Evolutionary conservation across 1,284 basidiomycete genomes (phyloP).

Genomic region (Puccinia coronata): DNA sequence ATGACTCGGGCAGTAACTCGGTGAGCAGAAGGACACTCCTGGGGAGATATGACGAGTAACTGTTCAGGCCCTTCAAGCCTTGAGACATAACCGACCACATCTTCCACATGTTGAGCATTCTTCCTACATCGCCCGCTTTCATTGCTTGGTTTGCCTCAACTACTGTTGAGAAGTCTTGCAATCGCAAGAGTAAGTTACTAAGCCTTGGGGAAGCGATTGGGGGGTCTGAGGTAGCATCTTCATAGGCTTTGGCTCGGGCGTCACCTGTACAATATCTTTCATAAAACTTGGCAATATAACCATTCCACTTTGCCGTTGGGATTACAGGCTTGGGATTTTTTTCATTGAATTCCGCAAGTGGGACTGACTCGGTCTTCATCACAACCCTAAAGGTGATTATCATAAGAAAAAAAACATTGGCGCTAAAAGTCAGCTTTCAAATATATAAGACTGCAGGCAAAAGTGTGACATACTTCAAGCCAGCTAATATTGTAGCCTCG

Average conservation of each 20-base stretch:
- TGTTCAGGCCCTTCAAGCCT: not conserved
- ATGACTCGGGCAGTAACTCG: not conserved
- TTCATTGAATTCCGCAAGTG: not conserved
- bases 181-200: not conserved
- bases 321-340: not conserved
- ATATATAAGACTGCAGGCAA: not conserved
- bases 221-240: no score
- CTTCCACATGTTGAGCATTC: slow-evolving; percentile 12
- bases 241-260: not conserved
- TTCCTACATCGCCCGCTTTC: not conserved
- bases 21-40: not conserved
- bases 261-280: not conserved
- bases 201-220: not conserved
- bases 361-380: not conserved
- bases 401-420: not conserved
- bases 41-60: slow-evolving; percentile 5
- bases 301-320: not conserved
- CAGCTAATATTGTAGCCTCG: not conserved
- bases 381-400: not conserved
- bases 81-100: slow-evolving; percentile 3
- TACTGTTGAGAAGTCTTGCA: slow-evolving; percentile 6
- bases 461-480: not conserved
- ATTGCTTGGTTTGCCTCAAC: not conserved
- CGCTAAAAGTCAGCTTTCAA: not conserved
- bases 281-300: not conserved